A percentile compares a stretch with the other conserved stretches of the same genome.
Conservation (phyloP, 306 rosid genomes). For the Glycine tomentella region DNA sequence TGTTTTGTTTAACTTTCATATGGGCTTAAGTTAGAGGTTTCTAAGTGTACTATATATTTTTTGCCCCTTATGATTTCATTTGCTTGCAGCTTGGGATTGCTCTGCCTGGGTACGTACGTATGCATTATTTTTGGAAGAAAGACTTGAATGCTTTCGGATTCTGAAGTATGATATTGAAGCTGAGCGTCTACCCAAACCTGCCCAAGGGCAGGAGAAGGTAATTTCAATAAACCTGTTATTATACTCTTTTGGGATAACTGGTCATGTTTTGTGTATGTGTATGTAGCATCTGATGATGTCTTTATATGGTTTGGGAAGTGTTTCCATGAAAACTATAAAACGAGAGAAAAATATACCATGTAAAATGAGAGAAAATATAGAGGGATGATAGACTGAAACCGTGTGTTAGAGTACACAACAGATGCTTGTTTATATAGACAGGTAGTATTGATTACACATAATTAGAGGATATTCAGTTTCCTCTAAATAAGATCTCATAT, state of each 20-base stretch:
- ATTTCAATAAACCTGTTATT: constrained; percentile 19
- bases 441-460: too few relatives aligned
- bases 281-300: constrained; percentile 25
- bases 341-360: too few relatives aligned
- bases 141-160: constrained; percentile 93
- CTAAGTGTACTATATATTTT: neutral
- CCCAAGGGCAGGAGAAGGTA: constrained; percentile 91
- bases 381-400: too few relatives aligned
- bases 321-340: neutral
- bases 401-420: too few relatives aligned
- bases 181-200: constrained; percentile 92
- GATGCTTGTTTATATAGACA: too few relatives aligned
- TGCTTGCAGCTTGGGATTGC: constrained; percentile 95
- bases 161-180: constrained; percentile 97
- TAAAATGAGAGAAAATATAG: too few relatives aligned
- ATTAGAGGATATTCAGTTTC: too few relatives aligned
- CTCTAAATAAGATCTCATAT: too few relatives aligned
- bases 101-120: constrained; percentile 99
- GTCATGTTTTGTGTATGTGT: constrained; percentile 3
- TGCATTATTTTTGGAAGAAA: constrained; percentile 97
- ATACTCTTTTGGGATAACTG: constrained; percentile 17
- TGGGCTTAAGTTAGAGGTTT: constrained; percentile 39
- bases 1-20: constrained; percentile 18
- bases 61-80: constrained; percentile 29
- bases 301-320: constrained; percentile 18